Evolutionary conservation across 1,139 yeast species (phyloP), one percentile per base, ranked within the genome.

Genomic region (Yamadazyma songkhlaensis): DNA sequence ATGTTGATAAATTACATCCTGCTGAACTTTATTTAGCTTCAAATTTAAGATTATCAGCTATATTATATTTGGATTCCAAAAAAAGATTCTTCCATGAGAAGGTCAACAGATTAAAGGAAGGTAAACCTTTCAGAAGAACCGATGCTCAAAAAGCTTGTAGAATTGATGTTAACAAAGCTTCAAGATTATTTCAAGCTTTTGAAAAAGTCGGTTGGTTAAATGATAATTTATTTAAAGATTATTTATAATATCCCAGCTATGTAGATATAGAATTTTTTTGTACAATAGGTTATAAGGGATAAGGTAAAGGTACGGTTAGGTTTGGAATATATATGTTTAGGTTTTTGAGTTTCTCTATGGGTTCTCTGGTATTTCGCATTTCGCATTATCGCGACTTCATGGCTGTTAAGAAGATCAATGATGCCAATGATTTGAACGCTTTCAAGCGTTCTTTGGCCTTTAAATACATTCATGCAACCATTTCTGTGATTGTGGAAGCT

Each of bases 131-230:
- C 64, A 82, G 97, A 67, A 81, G 97, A 65, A 92, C 97, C 0
- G 98, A 92, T 60, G 95, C 97, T 10, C 97, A 92, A 63, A 90
- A 92, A 71, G 96, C 97, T 8, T 90, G 97, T 60, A 79, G 96
- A 49, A 90, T 92, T 46, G 98, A 92, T 62, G 98, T 92, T 40
- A 92, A 92, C 63, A 92, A 92, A 63, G 97, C 97, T 2, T 84
- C 95, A 39, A 75, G 97, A 51, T 68, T 92, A 41, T 92, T 81
- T 70, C 94, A 95, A 23, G 94, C 97, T 23, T 92, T 81, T 59
- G 97, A 92, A 62, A 85, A 83, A 62, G 95, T 87, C 30, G 97
- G 97, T 33, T 92, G 97, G 97, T 77, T 92, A 46, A 77, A 86
- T 23, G 96, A 90, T 60, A 69, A 70, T 31, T 79, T 81, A 60